Evolutionary conservation across 2,329 filamentous ascomycete genomes (phyloP).

Genomic region (Curvularia hawaiiensis): DNA sequence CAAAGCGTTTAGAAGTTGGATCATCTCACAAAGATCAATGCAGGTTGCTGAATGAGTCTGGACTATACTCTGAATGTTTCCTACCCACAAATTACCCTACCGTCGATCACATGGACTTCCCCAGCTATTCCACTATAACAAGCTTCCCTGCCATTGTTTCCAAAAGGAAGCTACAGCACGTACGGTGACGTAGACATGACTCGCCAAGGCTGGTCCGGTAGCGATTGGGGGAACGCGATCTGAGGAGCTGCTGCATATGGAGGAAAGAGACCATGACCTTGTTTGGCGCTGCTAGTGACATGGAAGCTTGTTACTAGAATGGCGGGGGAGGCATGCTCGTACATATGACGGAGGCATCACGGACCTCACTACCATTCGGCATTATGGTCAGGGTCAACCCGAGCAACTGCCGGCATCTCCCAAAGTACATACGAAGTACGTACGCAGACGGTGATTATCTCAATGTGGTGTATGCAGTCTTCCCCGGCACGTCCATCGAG

Average conservation of each 20-base stretch:
- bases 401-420: neutral
- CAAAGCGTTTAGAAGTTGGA: slow-evolving; percentile 26
- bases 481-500: slow-evolving; percentile 1
- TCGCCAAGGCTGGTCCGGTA: neutral
- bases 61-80: neutral
- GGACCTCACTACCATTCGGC: too few relatives aligned
- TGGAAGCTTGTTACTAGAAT: neutral
- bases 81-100: neutral
- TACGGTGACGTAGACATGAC: neutral
- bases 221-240: neutral
- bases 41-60: neutral
- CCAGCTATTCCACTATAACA: neutral
- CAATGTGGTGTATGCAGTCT: slow-evolving; percentile 1
- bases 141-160: neutral
- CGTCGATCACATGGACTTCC: neutral
- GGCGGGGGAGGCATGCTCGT: neutral
- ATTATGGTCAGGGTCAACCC: neutral
- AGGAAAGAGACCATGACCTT: neutral
- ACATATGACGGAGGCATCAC: neutral
- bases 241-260: neutral
- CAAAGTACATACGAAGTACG: neutral
- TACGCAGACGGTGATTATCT: neutral
- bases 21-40: slow-evolving; percentile 12
- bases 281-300: neutral
- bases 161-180: neutral